Evolutionary conservation across 306 rosid genomes (phyloP).

Genomic region (Prinsepia uniflora): DNA sequence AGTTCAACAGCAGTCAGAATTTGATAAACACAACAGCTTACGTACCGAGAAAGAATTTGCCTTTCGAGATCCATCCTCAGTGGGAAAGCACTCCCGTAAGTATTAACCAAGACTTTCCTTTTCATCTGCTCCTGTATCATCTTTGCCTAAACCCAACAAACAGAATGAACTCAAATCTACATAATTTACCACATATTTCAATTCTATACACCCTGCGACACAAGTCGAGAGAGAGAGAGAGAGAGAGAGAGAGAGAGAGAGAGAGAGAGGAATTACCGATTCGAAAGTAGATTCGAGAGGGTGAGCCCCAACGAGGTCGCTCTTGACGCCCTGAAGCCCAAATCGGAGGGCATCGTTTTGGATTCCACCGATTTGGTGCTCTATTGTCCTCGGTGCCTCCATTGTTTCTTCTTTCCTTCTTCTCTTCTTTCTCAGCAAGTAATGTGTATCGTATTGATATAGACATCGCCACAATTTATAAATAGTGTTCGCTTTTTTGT

Average conservation of each 20-base stretch:
- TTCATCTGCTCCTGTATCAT: slow-evolving; percentile 47
- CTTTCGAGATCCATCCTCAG: slow-evolving; percentile 74
- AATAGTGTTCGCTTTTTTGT: not conserved
- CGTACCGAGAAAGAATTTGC: slow-evolving; percentile 75
- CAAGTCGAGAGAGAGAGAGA: not conserved
- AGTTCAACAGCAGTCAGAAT: not conserved
- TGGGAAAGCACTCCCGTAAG: slow-evolving; percentile 75
- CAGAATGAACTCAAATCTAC: not conserved
- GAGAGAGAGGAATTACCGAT: slow-evolving; percentile 47
- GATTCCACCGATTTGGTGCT: slow-evolving; percentile 88
- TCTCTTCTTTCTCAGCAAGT: slow-evolving; percentile 17
- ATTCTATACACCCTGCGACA: not conserved
- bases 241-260: slow-evolving; percentile 11
- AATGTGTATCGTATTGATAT: not conserved
- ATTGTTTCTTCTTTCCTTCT: slow-evolving; percentile 19
- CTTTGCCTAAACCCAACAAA: slow-evolving; percentile 34
- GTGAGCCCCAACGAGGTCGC: slow-evolving; percentile 63
- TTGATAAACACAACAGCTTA: not conserved
- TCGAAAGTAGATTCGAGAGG: slow-evolving; percentile 64
- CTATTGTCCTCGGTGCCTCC: slow-evolving; percentile 58
- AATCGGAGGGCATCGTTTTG: slow-evolving; percentile 76
- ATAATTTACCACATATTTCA: not conserved
- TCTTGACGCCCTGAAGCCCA: slow-evolving; percentile 72
- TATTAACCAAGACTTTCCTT: slow-evolving; percentile 48
- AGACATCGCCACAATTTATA: not conserved